phyloP scores from a whole-genome alignment of 257 asterid genomes.

The Scutellaria baicalensis region DNA sequence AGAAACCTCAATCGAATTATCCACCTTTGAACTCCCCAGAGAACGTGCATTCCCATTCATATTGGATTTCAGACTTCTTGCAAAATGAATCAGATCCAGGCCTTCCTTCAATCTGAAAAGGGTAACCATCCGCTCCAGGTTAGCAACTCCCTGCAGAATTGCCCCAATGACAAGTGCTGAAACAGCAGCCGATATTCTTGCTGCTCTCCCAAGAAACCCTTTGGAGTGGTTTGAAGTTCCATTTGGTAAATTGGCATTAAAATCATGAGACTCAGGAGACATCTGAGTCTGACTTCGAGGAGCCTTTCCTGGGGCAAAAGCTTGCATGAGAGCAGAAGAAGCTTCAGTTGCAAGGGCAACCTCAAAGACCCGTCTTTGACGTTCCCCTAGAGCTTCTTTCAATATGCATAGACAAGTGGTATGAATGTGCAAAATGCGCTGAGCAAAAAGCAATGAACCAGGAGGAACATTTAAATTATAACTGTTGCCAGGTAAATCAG shows the following conservation, averaged over 20 bases:
- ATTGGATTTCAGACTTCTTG: conserved; percentile 70
- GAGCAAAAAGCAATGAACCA: conserved; percentile 55
- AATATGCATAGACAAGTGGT: conserved; percentile 69
- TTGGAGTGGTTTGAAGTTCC: conserved; percentile 45
- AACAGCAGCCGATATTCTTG: conserved; percentile 62
- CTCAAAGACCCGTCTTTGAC: conserved; percentile 95
- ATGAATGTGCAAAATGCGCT: conserved; percentile 75
- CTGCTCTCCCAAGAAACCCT: conserved; percentile 45
- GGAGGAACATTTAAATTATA: conserved; percentile 44
- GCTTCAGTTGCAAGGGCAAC: conserved; percentile 96
- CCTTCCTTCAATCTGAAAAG: conserved; percentile 89
- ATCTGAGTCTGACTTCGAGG: conserved; percentile 66
- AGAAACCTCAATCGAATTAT: conserved; percentile 75
- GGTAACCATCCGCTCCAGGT: conserved; percentile 87
- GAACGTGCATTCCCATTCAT: conserved; percentile 82
- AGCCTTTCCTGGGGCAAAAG: conserved; percentile 66
- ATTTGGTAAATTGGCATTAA: conserved; percentile 41
- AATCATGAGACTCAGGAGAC: conserved; percentile 70
- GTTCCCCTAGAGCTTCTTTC: conserved; percentile 98
- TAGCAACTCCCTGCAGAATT: conserved; percentile 85
- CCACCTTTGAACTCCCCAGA: conserved; percentile 52
- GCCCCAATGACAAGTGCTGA: conserved; percentile 85
- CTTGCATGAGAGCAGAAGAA: conserved; percentile 68
- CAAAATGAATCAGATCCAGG: conserved; percentile 70
- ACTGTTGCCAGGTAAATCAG: conserved; percentile 47